Base-by-base conservation (phyloP, 257 asterid species). In the Lavandula angustifolia region DNA sequence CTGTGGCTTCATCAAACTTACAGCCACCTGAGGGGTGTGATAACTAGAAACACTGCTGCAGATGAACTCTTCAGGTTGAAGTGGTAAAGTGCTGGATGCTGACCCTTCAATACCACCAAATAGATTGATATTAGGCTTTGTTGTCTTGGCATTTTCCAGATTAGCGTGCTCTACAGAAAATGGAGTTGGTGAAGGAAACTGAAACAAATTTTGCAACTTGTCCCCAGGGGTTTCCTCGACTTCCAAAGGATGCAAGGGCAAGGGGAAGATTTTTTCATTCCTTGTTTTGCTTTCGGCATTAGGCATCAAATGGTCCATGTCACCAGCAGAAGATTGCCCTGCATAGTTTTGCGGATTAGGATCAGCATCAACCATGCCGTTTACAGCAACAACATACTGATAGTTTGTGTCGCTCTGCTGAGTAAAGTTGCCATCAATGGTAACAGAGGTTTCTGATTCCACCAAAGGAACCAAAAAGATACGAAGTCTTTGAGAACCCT, bases 401-500 rank as follows among this genome's bases (percentile, higher is more conserved):
- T 78, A 79, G 71, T 73, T 83, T 7, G 83, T 78, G 59, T 78
- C 76, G 17, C 74, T 62, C 67, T 59, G 80, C 69, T 77, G 87
- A 52, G 71, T 56, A 46, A 69, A 33, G 69, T 69, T 76, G 31
- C 75, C 59, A 60, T 79, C 82, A 16, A 64, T 18, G 44, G 76
- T 31, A 65, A 38, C 68, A 5, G 79, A 66, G 66, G 70, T 74
- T 58, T 82, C 92, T 32, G 83, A 75, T 66, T 84, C 92, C 67
- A 56, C 55, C 60, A 70, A 68, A 37, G 95, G 87, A 77, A 87
- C 71, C 80, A 87, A 74, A 66, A 87, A 84, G 18, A 87, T 79
- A 32, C 95, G 85, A n/a, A 82, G 86, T 40, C 95, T 75, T 75
- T 82, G 95, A 63, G 86, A 79, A 62, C 78, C 87, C 4, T 81